Conservation (phyloP, 2,329 filamentous ascomycete species). For the Claviceps quebecensis region DNA sequence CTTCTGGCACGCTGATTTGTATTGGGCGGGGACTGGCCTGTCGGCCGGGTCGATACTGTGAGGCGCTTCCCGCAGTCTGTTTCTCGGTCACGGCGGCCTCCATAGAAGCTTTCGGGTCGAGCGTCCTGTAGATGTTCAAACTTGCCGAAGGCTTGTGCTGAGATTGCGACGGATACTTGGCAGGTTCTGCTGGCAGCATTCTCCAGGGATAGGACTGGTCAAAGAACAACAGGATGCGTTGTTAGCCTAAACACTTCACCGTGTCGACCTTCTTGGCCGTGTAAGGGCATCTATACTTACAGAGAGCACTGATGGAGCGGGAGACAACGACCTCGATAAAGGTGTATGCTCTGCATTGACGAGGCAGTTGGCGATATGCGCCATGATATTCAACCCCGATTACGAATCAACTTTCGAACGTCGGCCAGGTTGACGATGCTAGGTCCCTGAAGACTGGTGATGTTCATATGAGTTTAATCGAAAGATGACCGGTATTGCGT, state of each 20-base stretch:
- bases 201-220: constrained; percentile 43
- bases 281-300: constrained; percentile 17
- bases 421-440: neutral
- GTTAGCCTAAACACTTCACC: too few species aligned
- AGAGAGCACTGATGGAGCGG: constrained; percentile 29
- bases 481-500: neutral
- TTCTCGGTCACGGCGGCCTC: constrained; percentile 29
- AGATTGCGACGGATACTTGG: constrained; percentile 49
- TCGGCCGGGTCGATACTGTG: constrained; percentile 12
- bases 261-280: too few species aligned
- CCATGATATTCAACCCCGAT: constrained; percentile 26
- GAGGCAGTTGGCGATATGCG: constrained; percentile 49
- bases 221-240: neutral
- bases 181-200: constrained; percentile 40
- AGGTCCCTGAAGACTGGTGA: neutral
- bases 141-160: constrained; percentile 32
- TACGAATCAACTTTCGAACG: neutral
- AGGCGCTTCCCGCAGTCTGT: constrained; percentile 18
- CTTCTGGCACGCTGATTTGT: constrained; percentile 50
- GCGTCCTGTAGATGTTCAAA: constrained; percentile 27
- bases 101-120: constrained; percentile 37
- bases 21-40: constrained; percentile 40
- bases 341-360: constrained; percentile 33
- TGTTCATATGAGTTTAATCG: neutral
- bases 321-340: constrained; percentile 37